Evolutionary conservation across 2,329 filamentous ascomycete genomes (phyloP), one percentile per base, ranked within the genome.

Genomic region (Fusarium dimerum): DNA sequence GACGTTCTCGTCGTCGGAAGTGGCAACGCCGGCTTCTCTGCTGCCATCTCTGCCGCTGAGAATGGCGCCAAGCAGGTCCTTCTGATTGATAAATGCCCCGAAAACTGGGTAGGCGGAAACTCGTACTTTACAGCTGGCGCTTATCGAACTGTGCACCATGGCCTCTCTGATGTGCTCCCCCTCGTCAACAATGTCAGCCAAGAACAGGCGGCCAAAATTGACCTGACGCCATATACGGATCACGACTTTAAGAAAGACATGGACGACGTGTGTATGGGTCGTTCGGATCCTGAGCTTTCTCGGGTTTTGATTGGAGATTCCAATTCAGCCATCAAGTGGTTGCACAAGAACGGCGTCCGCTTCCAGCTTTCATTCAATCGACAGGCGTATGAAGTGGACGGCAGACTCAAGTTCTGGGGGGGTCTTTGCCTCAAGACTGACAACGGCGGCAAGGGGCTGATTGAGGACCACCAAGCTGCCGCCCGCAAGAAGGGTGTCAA

Each of bases 121-220:
- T 77, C 77, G 1, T 86, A 80, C 62, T 88, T 87, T 70, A 87
- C 85, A 0, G 85, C 85, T 0, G 85, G 83, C 1, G 84, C 83
- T 2, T 86, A 80, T 63, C 79, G 86, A 7, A 83, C 78, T 2
- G 76, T 73, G 2, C 82, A 86, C 61, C 50, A 63, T 7, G 85
- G 85, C 0, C 71, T 85, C 1, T 11, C 63, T 0, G 84, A 87
- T 59, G 60, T 89, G 1, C 68, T 87, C 0, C 82, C 84, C 0
- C 62, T 88, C 5, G 82, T 88, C 44, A 83, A 82, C 63, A 87
- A 87, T 55, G 78, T 83, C 2, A 66, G 76, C 18, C 45, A 66
- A 0, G 73, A 76, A 1, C 71, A 74, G 30, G 75, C 78, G 0
- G 59, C 69, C 3, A 76, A 70, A 34, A 83, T 87, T 32, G 84